Evolutionary conservation across 2,329 filamentous ascomycete species (phyloP), one percentile per base, ranked within the genome.

Genomic region (Sporothrix pallida): DNA sequence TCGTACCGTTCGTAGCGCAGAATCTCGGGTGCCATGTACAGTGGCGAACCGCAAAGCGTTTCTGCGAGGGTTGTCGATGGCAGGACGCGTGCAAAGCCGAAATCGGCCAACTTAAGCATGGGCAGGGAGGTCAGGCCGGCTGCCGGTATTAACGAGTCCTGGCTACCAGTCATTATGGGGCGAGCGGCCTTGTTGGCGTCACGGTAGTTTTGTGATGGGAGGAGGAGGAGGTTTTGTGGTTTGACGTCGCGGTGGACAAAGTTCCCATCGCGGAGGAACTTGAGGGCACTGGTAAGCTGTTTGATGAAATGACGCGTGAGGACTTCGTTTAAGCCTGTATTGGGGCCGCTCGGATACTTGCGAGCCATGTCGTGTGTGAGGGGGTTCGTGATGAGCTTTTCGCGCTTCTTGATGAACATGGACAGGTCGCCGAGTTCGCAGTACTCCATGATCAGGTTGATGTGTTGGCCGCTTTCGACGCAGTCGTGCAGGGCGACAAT

Each of bases 21-120:
- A 76, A 99, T 99, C 83, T 99, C 96, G 3, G 96, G 96, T 0
- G 96, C 96, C 96, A 99, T 99, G 84, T 99, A 99, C 37, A 99
- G 86, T 10, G 96, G 96, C 13, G 96, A 98, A 20, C 96, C 96
- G 81, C 96, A 99, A 0, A 99, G 89, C 0, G 96, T 99, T 81
- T 99, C 96, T 12, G 96, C 96, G 76, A 99, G 87, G 5, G 95
- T 95, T 0, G 95, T 97, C 8, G 93, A 91, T 1, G 96, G 95
- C 68, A 99, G 85, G 72, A 97, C 94, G 73, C 96, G 91, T 73
- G 96, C 96, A 81, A 99, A 99, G n/a, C 96, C 96, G 80, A 99
- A 99, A 83, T 99, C 96, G 73, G 96, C 96, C 78, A 99, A 91
- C 84, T 99, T 99, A 75, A 99, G 89, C 92, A 98, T 97, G 4